phyloP scores from a whole-genome alignment of 768 basidiomycete species.

The Trichaptum fuscoviolaceum region DNA sequence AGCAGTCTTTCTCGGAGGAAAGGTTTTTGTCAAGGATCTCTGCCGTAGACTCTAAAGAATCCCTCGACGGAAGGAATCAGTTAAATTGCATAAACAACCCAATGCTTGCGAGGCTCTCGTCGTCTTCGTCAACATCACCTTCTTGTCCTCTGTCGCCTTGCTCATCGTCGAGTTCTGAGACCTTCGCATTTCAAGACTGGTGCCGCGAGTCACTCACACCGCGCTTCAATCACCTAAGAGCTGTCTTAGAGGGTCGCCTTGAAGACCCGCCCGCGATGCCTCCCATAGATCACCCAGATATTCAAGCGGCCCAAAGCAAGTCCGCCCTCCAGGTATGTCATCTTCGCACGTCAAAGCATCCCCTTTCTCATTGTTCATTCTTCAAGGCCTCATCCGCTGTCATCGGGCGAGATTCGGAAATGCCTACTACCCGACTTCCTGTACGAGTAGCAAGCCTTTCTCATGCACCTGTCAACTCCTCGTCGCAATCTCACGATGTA shows the following conservation, averaged over 20 bases:
- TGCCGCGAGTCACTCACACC: background rate
- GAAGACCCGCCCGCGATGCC: background rate
- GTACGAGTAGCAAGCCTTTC: background rate
- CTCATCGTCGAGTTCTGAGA: background rate
- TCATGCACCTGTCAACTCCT: background rate
- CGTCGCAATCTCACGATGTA: background rate
- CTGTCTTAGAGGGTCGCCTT: background rate
- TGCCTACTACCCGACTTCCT: background rate
- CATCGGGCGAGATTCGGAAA: background rate
- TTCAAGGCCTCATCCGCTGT: background rate
- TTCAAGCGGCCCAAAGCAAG: background rate
- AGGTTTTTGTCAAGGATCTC: background rate
- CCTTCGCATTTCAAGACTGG: background rate
- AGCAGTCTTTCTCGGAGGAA: background rate
- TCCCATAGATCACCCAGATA: background rate
- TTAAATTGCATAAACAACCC: background rate
- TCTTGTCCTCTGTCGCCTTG: background rate
- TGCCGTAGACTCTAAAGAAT: background rate
- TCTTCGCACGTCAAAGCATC: background rate
- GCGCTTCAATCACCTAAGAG: background rate
- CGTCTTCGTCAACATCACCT: background rate
- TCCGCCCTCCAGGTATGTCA: background rate
- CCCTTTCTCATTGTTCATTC: background rate
- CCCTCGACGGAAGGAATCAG: background rate
- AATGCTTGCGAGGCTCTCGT: background rate